phyloP scores from a whole-genome alignment of 495 filamentous ascomycete genomes.

The Aspergillus asperescens region DNA sequence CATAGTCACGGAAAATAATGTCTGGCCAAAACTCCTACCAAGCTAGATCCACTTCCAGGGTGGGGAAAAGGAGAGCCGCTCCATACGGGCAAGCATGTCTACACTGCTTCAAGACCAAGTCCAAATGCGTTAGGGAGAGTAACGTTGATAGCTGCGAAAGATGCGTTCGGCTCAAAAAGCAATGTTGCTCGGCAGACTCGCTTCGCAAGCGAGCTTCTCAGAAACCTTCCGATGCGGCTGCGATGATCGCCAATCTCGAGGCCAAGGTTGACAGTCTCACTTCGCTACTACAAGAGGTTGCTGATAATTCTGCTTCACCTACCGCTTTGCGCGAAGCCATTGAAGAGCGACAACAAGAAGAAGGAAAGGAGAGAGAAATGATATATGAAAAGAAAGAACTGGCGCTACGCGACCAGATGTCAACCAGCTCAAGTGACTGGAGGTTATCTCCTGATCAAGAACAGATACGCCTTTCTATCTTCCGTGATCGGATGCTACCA shows the following conservation, averaged over 20 bases:
- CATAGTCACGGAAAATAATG: not conserved
- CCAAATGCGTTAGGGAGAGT: not conserved
- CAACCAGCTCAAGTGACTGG: not conserved
- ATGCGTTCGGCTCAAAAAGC: not conserved
- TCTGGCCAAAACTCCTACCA: not conserved
- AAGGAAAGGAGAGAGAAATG: not conserved
- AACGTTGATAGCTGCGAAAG: not conserved
- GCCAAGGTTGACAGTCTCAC: not conserved
- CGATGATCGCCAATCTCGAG: not conserved
- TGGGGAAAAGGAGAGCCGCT: not conserved
- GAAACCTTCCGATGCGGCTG: not conserved
- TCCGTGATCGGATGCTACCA: not conserved
- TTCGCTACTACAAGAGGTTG: not conserved
- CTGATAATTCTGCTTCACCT: not conserved
- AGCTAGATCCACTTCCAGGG: not conserved
- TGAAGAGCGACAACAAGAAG: not conserved
- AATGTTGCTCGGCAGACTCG: not conserved
- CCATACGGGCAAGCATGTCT: not conserved
- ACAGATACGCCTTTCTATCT: not conserved
- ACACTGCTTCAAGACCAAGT: slow-evolving; percentile 4
- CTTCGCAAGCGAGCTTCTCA: not conserved
- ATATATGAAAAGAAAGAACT: not conserved
- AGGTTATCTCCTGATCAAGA: not conserved
- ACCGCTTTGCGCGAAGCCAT: not conserved
- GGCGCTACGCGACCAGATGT: not conserved